Evolutionary conservation across 176 grass and related monocot genomes (phyloP).

Genomic region (Triticum timopheevii): DNA sequence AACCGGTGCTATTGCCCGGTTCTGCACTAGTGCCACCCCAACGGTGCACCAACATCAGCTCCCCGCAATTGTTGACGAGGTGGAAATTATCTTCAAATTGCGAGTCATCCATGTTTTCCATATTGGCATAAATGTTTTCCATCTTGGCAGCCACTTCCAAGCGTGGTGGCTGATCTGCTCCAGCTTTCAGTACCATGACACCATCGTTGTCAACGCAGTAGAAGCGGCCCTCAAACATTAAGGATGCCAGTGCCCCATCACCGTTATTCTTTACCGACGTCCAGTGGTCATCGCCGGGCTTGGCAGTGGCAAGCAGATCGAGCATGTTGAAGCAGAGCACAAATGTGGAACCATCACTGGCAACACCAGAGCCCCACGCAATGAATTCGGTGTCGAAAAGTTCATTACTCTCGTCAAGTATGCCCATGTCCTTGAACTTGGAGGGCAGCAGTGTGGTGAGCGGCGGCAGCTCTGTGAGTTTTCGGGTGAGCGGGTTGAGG

Average conservation of each 20-base stretch:
- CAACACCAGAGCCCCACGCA: not conserved
- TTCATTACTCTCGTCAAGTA: not conserved
- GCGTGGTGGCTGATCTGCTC: not conserved
- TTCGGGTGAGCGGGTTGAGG: not conserved
- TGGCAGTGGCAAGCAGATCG: not conserved
- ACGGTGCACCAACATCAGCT: not conserved
- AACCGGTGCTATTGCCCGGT: too few species aligned
- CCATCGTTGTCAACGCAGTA: not conserved
- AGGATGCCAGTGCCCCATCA: not conserved
- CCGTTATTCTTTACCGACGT: not conserved
- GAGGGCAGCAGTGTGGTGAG: not conserved
- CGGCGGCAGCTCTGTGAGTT: not conserved
- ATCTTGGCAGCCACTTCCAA: not conserved
- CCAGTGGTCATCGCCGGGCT: not conserved
- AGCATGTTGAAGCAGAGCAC: not conserved
- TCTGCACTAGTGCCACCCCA: too few species aligned
- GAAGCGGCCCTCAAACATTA: not conserved
- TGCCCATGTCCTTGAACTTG: not conserved
- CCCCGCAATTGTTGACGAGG: not conserved
- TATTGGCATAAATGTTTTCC: not conserved
- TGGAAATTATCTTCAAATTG: not conserved
- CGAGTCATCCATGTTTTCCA: not conserved
- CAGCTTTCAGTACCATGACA: not conserved
- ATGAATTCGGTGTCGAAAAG: not conserved
- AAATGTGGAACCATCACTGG: not conserved